Conservation (phyloP, 768 basidiomycete genomes). For the Termitomyces sp. region DNA sequence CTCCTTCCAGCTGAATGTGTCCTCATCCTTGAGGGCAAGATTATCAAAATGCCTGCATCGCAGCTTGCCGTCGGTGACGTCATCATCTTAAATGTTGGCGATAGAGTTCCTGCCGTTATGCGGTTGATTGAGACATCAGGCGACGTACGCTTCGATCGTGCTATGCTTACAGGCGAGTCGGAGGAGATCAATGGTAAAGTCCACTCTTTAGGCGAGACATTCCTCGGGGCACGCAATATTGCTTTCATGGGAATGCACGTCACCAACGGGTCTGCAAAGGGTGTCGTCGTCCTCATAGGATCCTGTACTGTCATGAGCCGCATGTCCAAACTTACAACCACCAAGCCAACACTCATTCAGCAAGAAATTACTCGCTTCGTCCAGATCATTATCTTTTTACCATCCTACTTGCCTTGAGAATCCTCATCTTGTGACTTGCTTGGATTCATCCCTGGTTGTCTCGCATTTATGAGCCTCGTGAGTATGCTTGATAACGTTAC, state of each 20-base stretch:
- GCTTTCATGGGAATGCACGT: constrained; percentile 40
- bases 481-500: constrained; percentile 49
- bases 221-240: constrained; percentile 39
- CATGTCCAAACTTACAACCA: constrained; percentile 45
- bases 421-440: constrained; percentile 33
- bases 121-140: constrained; percentile 45
- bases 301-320: constrained; percentile 42
- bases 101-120: constrained; percentile 30
- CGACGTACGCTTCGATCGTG: constrained; percentile 46
- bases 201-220: constrained; percentile 34
- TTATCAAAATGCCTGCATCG: constrained; percentile 9
- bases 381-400: constrained; percentile 40
- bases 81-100: constrained; percentile 7
- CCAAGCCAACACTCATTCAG: constrained; percentile 40
- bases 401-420: constrained; percentile 32
- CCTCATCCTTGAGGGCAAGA: constrained; percentile 3
- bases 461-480: constrained; percentile 43
- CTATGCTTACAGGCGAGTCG: constrained; percentile 47
- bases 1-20: constrained; percentile 12
- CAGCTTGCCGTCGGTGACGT: constrained; percentile 11
- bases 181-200: constrained; percentile 36
- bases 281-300: constrained; percentile 35
- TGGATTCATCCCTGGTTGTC: constrained; percentile 34
- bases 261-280: constrained; percentile 32
- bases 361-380: constrained; percentile 45